Evolutionary conservation across 805 yeast species (phyloP).

Genomic region (Kluyveromyces wickerhamii): DNA sequence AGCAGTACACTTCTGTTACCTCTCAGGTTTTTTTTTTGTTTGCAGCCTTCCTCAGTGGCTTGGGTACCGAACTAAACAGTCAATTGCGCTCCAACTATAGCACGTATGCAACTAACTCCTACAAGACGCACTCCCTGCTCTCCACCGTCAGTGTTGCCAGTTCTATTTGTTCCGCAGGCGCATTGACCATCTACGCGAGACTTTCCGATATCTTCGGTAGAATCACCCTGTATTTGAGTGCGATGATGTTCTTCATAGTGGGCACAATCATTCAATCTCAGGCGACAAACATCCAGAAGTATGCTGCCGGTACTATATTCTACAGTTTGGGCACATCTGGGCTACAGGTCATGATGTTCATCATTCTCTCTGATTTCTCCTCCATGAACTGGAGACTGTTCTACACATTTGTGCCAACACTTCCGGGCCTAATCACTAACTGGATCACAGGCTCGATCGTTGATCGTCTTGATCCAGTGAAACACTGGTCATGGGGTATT

Average conservation of each 20-base stretch:
- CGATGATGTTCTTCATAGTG: slow-evolving; percentile 43
- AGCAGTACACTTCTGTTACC: slow-evolving; percentile 31
- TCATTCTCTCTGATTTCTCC: slow-evolving; percentile 60
- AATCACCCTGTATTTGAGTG: slow-evolving; percentile 35
- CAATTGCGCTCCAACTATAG: slow-evolving; percentile 40
- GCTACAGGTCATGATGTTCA: slow-evolving; percentile 44
- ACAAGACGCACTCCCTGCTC: slow-evolving; percentile 39
- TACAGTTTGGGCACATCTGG: slow-evolving; percentile 54
- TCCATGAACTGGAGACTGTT: slow-evolving; percentile 63
- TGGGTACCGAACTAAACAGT: slow-evolving; percentile 42
- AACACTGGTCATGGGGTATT: slow-evolving; percentile 62
- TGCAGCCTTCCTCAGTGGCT: slow-evolving; percentile 39
- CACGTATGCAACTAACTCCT: slow-evolving; percentile 45
- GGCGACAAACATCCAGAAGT: slow-evolving; percentile 43
- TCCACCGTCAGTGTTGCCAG: slow-evolving; percentile 46
- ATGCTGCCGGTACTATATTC: slow-evolving; percentile 48
- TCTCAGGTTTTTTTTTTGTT: slow-evolving; percentile 32
- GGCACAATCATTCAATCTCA: slow-evolving; percentile 52
- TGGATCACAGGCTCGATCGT: slow-evolving; percentile 65
- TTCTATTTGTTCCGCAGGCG: slow-evolving; percentile 48
- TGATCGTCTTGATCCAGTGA: slow-evolving; percentile 25
- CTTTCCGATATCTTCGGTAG: slow-evolving; percentile 51
- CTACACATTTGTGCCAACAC: slow-evolving; percentile 55
- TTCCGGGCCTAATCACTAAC: slow-evolving; percentile 67
- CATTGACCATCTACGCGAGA: slow-evolving; percentile 49